Percentiles rank a stretch among this genome's conserved stretches.
These are phyloP conservation scores for Zopfia rhizophila DNA, from an alignment of 2,329 filamentous ascomycete species.

Conservation along the genomic window DNA sequence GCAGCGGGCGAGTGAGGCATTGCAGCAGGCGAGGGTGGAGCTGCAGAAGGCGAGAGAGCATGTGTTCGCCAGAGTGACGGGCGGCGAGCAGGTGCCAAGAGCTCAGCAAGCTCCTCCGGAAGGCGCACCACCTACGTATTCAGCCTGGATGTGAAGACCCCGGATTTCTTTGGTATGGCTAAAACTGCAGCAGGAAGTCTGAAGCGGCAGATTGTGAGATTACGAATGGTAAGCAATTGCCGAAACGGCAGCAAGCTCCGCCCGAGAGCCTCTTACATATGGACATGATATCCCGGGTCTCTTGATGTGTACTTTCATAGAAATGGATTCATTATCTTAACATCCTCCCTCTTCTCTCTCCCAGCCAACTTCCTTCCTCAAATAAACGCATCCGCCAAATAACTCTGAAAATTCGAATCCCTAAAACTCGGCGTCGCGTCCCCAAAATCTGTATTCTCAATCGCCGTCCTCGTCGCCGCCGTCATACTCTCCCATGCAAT, in stretches of 20 bases:
- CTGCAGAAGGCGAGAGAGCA: slow-evolving; percentile 59
- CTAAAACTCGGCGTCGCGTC: slow-evolving; percentile 60
- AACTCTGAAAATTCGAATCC: slow-evolving; percentile 58
- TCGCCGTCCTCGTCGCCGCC: slow-evolving; percentile 52
- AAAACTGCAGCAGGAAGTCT: no score
- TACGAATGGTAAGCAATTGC: no score
- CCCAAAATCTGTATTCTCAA: slow-evolving; percentile 60
- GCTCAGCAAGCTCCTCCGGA: neutral
- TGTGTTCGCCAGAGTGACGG: slow-evolving; percentile 53
- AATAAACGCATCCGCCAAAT: slow-evolving; percentile 50
- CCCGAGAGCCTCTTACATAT: no score
- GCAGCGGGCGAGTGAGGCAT: slow-evolving; percentile 42
- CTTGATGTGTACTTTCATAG: neutral
- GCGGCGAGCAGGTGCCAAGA: slow-evolving; percentile 21
- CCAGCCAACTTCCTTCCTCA: slow-evolving; percentile 12
- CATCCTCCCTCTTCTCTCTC: neutral
- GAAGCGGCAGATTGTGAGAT: no score
- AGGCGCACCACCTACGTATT: slow-evolving; percentile 14
- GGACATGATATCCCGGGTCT: no score
- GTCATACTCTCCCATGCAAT: slow-evolving; percentile 63
- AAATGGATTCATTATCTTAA: neutral
- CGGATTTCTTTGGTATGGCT: no score
- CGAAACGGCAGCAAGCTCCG: no score
- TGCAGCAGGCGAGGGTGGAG: slow-evolving; percentile 42
- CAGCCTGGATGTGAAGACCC: no score